Base-by-base conservation (phyloP, 2,329 filamentous ascomycete genomes). In the Cladosporium sphaerospermum region DNA sequence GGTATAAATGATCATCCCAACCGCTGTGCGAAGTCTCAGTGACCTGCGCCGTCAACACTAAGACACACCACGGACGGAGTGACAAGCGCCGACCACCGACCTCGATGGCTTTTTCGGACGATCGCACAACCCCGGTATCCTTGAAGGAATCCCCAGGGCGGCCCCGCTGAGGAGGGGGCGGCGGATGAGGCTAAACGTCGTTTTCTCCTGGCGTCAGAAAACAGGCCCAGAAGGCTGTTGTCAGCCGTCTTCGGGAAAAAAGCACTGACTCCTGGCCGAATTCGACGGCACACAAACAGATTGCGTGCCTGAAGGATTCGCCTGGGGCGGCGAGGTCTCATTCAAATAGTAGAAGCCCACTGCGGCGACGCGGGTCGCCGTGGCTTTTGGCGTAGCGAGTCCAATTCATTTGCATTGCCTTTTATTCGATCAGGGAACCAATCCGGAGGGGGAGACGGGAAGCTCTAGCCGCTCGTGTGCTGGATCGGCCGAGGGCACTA, bases 81-180 rank as follows among this genome's bases (percentile, higher is more conserved):
- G 40, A 37, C n/a, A 44, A 51, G 31, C 48, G 40, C 48, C 48
- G 48, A 51, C 48, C 48, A 31, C 40, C 48, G 48, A 51, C n/a
- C 31, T 34, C 28, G 23, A 37, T 43, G 32, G 40, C 48, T 23
- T 50, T 44, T n/a, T 44, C 48, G 40, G 48, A 31, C 37, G 36
- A 42, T 42, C 41, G 14, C 33, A 51, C 48, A 37, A 42, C 48
- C 46, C 48, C 48, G 48, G 48, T 32, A 51, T 51, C 40, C 40
- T 51, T 44, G 48, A 51, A 51, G 48, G 48, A 32, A 44, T 51
- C 48, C 48, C 45, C 48, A 44, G 42, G 42, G 48, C 48, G 48
- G 48, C 48, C 48, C 48, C 48, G 39, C 48, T 36, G 40, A 44
- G 40, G 48, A 50, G 16, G 33, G 40, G 28, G 43, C 41, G 13